Conservation (phyloP, 2,329 filamentous ascomycete species). For the Cladophialophora bantiana region DNA sequence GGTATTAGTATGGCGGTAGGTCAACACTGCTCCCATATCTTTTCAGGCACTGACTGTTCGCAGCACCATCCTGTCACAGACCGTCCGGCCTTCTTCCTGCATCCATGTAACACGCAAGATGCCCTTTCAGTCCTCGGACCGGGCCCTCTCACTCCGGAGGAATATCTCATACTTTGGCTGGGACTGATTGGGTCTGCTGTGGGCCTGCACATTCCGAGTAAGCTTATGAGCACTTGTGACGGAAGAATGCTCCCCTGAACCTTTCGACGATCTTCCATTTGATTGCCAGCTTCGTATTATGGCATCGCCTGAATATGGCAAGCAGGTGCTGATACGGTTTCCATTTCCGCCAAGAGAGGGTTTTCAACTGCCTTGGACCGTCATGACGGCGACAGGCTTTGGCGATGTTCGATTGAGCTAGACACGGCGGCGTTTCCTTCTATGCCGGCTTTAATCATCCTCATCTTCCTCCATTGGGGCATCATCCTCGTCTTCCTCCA, state of each 20-base stretch:
- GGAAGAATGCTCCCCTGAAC: neutral
- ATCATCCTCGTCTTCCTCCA: constrained; percentile 74
- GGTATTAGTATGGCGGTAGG: constrained; percentile 79
- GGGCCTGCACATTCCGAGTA: constrained; percentile 76
- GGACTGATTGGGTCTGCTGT: constrained; percentile 84
- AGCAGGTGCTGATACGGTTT: neutral
- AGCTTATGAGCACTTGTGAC: constrained; percentile 56
- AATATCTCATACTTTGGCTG: constrained; percentile 87
- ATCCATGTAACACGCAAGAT: constrained; percentile 87
- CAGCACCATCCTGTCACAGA: constrained; percentile 85
- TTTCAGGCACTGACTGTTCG: constrained; percentile 36
- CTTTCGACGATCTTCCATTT: constrained; percentile 37
- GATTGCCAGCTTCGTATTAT: neutral
- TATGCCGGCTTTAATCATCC: constrained; percentile 62
- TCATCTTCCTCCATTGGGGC: constrained; percentile 75
- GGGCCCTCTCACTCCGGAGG: constrained; percentile 54
- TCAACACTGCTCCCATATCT: constrained; percentile 23
- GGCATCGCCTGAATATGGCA: neutral
- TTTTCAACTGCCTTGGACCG: neutral
- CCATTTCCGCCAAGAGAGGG: neutral
- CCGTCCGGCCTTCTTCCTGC: constrained; percentile 83
- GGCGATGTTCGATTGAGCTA: neutral
- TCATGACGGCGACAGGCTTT: neutral
- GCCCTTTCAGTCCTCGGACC: constrained; percentile 72
- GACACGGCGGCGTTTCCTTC: neutral